Base-by-base conservation (phyloP, 2,329 filamentous ascomycete genomes). In the Cladorrhinum sp. region DNA sequence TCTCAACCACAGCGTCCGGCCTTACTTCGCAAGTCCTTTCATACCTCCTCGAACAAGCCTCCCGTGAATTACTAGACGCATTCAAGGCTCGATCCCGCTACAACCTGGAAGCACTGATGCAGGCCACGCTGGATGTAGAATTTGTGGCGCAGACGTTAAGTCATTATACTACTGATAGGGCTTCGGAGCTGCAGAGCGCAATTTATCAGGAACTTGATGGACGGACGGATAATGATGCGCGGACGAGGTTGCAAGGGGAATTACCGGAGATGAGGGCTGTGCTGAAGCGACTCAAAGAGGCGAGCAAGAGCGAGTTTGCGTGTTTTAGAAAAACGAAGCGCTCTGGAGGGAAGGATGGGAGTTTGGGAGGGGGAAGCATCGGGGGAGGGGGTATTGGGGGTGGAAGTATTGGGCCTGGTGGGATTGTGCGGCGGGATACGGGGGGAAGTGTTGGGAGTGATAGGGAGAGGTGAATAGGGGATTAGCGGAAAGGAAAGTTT, bases 51-150 rank as follows among this genome's bases (percentile, higher is more conserved):
- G 92, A 96, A 72, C 86, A 92, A 70, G 84, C 90, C 10, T 93
- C 89, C 10, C 78, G 83, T 5, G 87, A 92, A 63, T 86, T 98
- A n/a, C 86, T 97, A 16, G 84, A 88, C 25, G 88, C 91, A 0
- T 96, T 98, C 80, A 79, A 77, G 80, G 83, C 73, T 36, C 86
- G 88, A 6, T 74, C 80, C 3, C 80, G 79, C 20, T 98, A 95
- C 76, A 83, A 86, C 1, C 85, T 99, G 0, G 81, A 89, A 4
- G 88, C 90, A 6, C 84, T 99, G 55, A 96, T 98, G 88, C 96
- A 99, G 76, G 96, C 96, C 1, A 99, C 95, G 0, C 85, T 99
- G 1, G 95, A 99, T 71, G 93, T 97, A 1, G 95, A 99, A 75
- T 98, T 99, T 71, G 88, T 98, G 60, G 91, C 93, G 0, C 95